Base-by-base conservation (phyloP, 192 early-diverging fungal species). In the Phlyctochytrium planicorne region DNA sequence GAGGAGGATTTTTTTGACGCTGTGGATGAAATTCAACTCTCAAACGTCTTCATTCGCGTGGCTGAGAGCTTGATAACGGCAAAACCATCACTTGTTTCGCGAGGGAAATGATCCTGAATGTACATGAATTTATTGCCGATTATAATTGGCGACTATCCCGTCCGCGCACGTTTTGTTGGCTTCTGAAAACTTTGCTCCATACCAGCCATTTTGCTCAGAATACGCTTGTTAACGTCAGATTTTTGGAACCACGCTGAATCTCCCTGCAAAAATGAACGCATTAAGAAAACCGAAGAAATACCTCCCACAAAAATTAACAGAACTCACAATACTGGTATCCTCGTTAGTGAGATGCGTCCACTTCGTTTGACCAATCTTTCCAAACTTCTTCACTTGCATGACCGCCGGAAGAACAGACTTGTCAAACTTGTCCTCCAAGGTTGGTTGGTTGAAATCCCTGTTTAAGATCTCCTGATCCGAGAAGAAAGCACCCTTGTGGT, bases 351-450 rank as follows among this genome's bases (percentile, higher is more conserved):
- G 77, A 60, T 93, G 92, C 24, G 92, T 96, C 73, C 87, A 96
- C 74, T 96, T 96, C 63, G 93, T 93, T 50, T 90, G 90, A 23
- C 94, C 91, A 10, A 86, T 80, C 36, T 82, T 66, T 53, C 94
- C 94, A 85, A 94, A 96, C 65, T 94, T 93, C 67, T 93, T 91
- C 34, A 94, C 93, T 72, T 93, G 91, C 90, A 94, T 93, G 4
- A 96, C 85, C 60, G 86, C 85, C 31, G 94, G 94, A 16, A 96
- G 75, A 10, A 84, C 68, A n/a, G 89, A 79, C 69, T 87, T 91
- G 52, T 87, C 82, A 60, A 78, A 73, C 62, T 78, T 76, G 74
- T 91, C 90, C 59, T 90, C 88, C 2, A 86, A 67, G 3, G 92
- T 94, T n/a, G 92, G 84, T 34, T 74, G 80, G n/a, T 80, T 73